Conservation (phyloP, 148 eudicot genomes). For the Silene uniflora region DNA sequence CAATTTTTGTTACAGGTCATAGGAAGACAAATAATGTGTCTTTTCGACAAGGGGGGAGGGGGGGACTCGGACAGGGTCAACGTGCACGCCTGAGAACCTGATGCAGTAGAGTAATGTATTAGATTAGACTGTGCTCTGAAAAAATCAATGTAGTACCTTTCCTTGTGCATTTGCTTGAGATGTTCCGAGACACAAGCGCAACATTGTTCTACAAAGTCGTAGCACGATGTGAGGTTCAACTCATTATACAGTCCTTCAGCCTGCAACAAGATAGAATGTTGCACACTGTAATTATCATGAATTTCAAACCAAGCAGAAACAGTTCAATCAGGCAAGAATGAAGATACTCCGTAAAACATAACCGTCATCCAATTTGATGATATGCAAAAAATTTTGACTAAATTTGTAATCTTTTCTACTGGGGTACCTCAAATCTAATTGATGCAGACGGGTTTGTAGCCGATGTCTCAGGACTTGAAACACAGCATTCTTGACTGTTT, state of each 20-base stretch:
- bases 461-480: neutral
- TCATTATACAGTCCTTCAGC: conserved; percentile 62
- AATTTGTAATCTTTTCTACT: too few relatives aligned
- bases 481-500: neutral
- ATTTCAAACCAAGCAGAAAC: neutral
- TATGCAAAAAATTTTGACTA: too few relatives aligned
- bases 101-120: too few relatives aligned
- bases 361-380: too few relatives aligned
- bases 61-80: too few relatives aligned
- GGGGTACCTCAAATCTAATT: too few relatives aligned
- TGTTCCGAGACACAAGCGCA: conserved; percentile 37
- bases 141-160: conserved; percentile 40
- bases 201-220: conserved; percentile 56
- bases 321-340: neutral
- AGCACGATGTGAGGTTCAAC: conserved; percentile 53
- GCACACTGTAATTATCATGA: neutral
- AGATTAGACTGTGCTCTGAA: neutral
- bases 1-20: too few relatives aligned
- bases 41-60: too few relatives aligned
- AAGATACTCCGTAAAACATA: too few relatives aligned
- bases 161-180: conserved; percentile 54
- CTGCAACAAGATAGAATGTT: conserved; percentile 29
- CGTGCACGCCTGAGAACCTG: too few relatives aligned
- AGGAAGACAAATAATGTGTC: too few relatives aligned
- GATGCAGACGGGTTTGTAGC: neutral